Percentiles rank a stretch among this genome's conserved stretches.
These are phyloP conservation scores for Diaporthe vaccinii DNA, from an alignment of 2,329 filamentous ascomycete species.

Conservation along the genomic window DNA sequence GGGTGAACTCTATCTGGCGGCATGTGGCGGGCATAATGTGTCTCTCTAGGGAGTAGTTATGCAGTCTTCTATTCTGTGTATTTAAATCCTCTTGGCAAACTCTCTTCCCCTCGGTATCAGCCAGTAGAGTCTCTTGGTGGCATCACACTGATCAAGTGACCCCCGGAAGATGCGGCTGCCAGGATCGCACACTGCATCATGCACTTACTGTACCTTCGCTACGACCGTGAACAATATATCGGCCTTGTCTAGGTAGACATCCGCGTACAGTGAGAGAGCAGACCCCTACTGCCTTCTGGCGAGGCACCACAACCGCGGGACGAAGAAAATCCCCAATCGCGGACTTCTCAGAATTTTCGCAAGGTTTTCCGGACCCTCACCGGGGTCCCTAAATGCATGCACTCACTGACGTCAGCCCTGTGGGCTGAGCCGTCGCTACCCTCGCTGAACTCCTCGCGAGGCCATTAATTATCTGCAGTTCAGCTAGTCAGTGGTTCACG, in stretches of 20 bases:
- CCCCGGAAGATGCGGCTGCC: slow-evolving; percentile 13
- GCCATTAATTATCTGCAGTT: not conserved
- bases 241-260: not conserved
- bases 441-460: not conserved
- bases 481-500: not conserved
- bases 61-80: not conserved
- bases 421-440: slow-evolving; percentile 12
- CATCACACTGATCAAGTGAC: slow-evolving; percentile 17
- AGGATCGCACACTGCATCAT: slow-evolving; percentile 5
- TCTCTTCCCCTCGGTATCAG: not conserved
- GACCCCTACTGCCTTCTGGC: not conserved
- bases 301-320: not conserved
- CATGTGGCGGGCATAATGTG: not conserved
- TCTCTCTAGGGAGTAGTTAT: not conserved
- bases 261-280: not conserved
- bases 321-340: not conserved
- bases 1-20: slow-evolving; percentile 2
- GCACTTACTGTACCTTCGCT: not conserved
- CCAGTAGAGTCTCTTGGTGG: not conserved
- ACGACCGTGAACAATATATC: not conserved
- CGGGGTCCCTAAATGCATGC: slow-evolving; percentile 7
- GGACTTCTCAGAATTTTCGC: slow-evolving; percentile 25
- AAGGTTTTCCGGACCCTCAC: slow-evolving; percentile 29
- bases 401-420: slow-evolving; percentile 20
- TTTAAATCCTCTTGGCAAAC: not conserved